Conservation (phyloP, 2,329 filamentous ascomycete species). For the Sarocladium oryzae region DNA sequence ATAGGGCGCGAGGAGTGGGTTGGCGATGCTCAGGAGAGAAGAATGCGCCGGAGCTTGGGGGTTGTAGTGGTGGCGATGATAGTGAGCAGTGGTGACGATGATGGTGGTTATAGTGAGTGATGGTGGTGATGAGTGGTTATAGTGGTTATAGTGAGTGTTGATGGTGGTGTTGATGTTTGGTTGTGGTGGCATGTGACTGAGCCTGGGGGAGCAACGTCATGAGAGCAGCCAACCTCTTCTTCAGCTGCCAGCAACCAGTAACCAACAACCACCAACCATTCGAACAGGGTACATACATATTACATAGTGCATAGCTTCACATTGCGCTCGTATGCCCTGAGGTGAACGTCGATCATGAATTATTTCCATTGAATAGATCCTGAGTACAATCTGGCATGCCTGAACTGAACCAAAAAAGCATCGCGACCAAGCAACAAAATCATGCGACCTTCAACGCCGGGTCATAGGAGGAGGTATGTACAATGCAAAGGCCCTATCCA, state of each 20-base stretch:
- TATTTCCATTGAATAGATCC: not conserved
- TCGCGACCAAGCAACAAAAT: no score
- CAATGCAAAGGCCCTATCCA: not conserved
- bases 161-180: constrained; percentile 12
- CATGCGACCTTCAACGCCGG: constrained; percentile 1
- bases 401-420: no score
- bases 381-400: not conserved
- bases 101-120: no score
- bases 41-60: no score
- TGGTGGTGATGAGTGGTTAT: constrained; percentile 20
- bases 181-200: constrained; percentile 15
- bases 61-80: no score
- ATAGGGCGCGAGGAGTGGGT: not conserved
- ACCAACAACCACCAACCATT: not conserved
- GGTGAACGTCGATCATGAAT: not conserved
- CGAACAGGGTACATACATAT: no score
- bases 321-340: no score
- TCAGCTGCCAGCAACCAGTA: no score
- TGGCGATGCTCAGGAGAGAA: no score
- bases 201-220: constrained; percentile 7
- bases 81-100: no score
- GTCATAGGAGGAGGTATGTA: constrained; percentile 5
- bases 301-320: no score
- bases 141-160: constrained; percentile 20
- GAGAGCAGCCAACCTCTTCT: not conserved